phyloP scores from a whole-genome alignment of 2,329 filamentous ascomycete genomes.

The Didymella glomerata region DNA sequence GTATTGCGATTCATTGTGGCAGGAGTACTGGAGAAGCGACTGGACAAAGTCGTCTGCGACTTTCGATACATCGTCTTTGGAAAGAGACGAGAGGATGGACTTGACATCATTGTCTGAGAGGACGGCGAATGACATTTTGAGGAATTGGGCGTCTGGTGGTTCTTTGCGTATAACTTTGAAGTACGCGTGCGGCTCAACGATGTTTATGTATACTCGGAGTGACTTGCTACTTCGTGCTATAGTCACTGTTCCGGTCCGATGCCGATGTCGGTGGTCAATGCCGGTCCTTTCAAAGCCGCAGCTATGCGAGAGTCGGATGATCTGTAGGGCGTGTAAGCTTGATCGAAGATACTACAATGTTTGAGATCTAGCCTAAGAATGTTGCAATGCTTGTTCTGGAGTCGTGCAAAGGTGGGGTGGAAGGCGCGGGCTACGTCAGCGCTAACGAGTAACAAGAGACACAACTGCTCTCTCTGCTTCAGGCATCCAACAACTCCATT shows the following conservation, averaged over 20 bases:
- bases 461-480: background rate
- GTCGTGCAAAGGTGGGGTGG: background rate
- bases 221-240: slow-evolving; percentile 3
- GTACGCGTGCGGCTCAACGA: background rate
- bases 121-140: slow-evolving; percentile 23
- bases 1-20: slow-evolving; percentile 42
- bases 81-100: slow-evolving; percentile 48
- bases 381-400: background rate
- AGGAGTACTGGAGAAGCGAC: slow-evolving; percentile 44
- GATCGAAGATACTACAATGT: background rate
- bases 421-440: slow-evolving; percentile 5
- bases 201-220: slow-evolving; percentile 8
- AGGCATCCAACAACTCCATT: background rate
- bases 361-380: background rate
- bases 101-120: slow-evolving; percentile 36
- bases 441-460: background rate
- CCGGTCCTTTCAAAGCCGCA: slow-evolving; percentile 3
- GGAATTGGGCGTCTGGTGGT: background rate
- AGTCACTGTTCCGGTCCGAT: background rate
- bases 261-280: slow-evolving; percentile 10
- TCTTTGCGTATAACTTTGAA: background rate
- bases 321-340: background rate
- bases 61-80: slow-evolving; percentile 12
- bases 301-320: background rate
- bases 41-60: slow-evolving; percentile 14